Evolutionary conservation across 2,329 filamentous ascomycete genomes (phyloP).

Genomic region (Fusarium begoniae): DNA sequence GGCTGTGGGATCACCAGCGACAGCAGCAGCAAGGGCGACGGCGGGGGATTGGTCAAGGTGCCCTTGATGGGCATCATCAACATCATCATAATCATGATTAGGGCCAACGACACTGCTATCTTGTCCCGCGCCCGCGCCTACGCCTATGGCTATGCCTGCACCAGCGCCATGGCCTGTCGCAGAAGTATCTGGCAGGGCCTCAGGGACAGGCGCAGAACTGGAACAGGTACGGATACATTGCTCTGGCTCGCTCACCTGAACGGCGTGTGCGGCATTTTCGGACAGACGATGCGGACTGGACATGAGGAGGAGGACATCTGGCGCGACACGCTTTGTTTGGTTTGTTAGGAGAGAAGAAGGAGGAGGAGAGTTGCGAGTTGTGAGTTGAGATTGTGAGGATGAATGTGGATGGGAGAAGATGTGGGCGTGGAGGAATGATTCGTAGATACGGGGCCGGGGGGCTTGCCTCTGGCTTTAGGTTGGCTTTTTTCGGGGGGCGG

Average conservation of each 20-base stretch:
- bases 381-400: slow-evolving; percentile 30
- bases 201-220: neutral
- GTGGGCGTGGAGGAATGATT: slow-evolving; percentile 46
- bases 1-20: slow-evolving; percentile 31
- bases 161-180: slow-evolving; percentile 10
- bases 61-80: slow-evolving; percentile 35
- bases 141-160: neutral
- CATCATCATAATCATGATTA: slow-evolving; percentile 38
- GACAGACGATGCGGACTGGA: slow-evolving; percentile 59
- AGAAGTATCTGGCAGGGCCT: slow-evolving; percentile 33
- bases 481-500: slow-evolving; percentile 8
- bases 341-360: slow-evolving; percentile 22
- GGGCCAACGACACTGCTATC: slow-evolving; percentile 26
- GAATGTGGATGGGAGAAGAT: slow-evolving; percentile 31
- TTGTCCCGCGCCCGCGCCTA: neutral
- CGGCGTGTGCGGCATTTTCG: slow-evolving; percentile 65
- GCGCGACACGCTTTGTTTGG: slow-evolving; percentile 43
- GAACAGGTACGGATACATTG: slow-evolving; percentile 7
- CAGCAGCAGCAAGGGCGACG: slow-evolving; percentile 24
- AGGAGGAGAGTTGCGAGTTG: slow-evolving; percentile 25
- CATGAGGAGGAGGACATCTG: slow-evolving; percentile 69
- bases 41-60: slow-evolving; percentile 22
- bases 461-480: neutral
- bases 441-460: slow-evolving; percentile 38
- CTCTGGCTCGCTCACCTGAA: slow-evolving; percentile 51